These are phyloP conservation scores for Pleurozium schreberi DNA, from an alignment of 225 moss, liverwort and hornwort genomes.

Conservation along the genomic window DNA sequence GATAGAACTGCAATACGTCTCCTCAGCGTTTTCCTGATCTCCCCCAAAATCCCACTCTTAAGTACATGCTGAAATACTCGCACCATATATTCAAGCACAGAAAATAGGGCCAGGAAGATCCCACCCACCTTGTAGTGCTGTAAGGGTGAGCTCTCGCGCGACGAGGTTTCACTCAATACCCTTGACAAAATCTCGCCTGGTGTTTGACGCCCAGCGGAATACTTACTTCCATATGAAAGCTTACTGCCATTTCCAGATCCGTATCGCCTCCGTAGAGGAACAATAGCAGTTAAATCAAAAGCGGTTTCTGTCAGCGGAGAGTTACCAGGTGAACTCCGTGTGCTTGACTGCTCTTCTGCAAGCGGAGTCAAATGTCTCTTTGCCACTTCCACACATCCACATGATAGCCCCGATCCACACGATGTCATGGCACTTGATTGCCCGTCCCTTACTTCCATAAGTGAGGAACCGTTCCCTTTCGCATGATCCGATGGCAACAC, in stretches of 20 bases:
- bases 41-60: not conserved
- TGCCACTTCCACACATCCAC: constrained; percentile 63
- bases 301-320: constrained; percentile 13
- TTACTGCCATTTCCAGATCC: constrained; percentile 31
- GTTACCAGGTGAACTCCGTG: constrained; percentile 26
- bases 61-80: not conserved
- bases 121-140: constrained; percentile 19
- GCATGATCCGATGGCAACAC: constrained; percentile 9
- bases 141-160: constrained; percentile 9
- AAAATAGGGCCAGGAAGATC: not conserved
- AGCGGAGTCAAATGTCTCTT: constrained; percentile 38
- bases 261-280: constrained; percentile 58
- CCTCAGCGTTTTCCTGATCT: not conserved
- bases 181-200: constrained; percentile 27
- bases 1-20: not conserved
- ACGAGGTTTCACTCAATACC: constrained; percentile 23
- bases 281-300: constrained; percentile 25
- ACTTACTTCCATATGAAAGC: constrained; percentile 7
- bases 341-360: constrained; percentile 27
- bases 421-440: constrained; percentile 8
- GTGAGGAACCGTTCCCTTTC: constrained; percentile 24
- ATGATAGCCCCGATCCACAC: constrained; percentile 38
- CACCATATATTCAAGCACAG: not conserved
- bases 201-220: constrained; percentile 1
- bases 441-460: not conserved